phyloP scores from a whole-genome alignment of 805 yeast genomes.

The Huiozyma sinensis region DNA sequence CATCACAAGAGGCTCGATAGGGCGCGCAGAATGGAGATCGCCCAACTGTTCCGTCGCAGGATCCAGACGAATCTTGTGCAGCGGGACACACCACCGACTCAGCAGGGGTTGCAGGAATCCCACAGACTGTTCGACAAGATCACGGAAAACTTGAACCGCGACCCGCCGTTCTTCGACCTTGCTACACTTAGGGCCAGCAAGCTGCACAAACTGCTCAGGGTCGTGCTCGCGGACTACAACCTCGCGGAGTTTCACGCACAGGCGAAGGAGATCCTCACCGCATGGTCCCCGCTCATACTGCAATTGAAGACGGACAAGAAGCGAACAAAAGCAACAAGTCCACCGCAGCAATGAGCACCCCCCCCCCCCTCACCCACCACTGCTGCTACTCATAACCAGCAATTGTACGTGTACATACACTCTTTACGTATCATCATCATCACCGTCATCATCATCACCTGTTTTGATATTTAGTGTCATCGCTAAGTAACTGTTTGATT shows the following conservation, averaged over 20 bases:
- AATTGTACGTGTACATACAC: too few species aligned
- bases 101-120: constrained; percentile 17
- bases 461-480: too few species aligned
- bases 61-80: constrained; percentile 25
- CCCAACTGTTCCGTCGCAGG: constrained; percentile 22
- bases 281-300: constrained; percentile 17
- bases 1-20: constrained; percentile 10
- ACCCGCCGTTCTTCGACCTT: constrained; percentile 24
- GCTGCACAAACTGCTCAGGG: constrained; percentile 24
- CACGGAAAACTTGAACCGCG: constrained; percentile 14
- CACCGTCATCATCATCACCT: too few species aligned
- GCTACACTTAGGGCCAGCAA: constrained; percentile 22
- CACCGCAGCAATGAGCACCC: background rate
- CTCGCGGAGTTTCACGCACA: constrained; percentile 22
- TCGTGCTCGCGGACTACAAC: constrained; percentile 17
- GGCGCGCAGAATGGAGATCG: constrained; percentile 20
- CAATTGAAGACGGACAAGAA: constrained; percentile 19
- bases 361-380: background rate
- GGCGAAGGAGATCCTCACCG: constrained; percentile 16
- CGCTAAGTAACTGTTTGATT: too few species aligned
- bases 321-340: background rate
- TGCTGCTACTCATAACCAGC: too few species aligned
- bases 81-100: constrained; percentile 20
- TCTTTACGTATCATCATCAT: too few species aligned
- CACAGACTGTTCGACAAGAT: constrained; percentile 21